These are phyloP conservation scores for Prunus dulcis DNA, from an alignment of 306 rosid genomes.

Conservation along the genomic window DNA sequence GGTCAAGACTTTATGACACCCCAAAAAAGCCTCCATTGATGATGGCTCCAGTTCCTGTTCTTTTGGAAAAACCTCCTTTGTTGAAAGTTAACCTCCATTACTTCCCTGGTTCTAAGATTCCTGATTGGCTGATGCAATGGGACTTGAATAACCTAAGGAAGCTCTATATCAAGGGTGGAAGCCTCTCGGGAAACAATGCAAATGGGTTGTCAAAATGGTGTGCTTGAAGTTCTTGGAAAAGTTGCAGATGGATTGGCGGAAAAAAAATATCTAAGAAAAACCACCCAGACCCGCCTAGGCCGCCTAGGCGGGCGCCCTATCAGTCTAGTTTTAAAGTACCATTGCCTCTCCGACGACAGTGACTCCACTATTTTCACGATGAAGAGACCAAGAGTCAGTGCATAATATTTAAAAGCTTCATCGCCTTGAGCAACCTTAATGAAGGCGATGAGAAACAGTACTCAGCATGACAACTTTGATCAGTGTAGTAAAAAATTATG, in stretches of 20 bases:
- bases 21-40: not conserved
- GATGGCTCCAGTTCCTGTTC: no score
- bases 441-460: slow-evolving; percentile 21
- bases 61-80: no score
- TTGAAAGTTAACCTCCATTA: not conserved
- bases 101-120: not conserved
- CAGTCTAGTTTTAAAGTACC: slow-evolving; percentile 15
- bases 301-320: slow-evolving; percentile 24
- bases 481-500: slow-evolving; percentile 1
- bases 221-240: slow-evolving; percentile 1
- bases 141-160: not conserved
- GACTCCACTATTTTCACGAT: slow-evolving; percentile 15
- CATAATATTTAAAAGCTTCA: slow-evolving; percentile 20
- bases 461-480: slow-evolving; percentile 6
- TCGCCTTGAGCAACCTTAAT: slow-evolving; percentile 15
- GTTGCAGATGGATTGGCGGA: slow-evolving; percentile 11
- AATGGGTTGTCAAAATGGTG: not conserved
- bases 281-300: no score
- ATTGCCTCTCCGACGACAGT: slow-evolving; percentile 26
- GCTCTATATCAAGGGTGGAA: slow-evolving; percentile 18
- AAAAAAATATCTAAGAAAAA: no score
- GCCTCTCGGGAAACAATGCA: not conserved
- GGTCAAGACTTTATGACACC: not conserved
- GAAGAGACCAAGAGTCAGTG: slow-evolving; percentile 22
- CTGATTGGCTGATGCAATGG: not conserved